These are phyloP conservation scores for Cladophialophora psammophila DNA, from an alignment of 2,329 filamentous ascomycete species.

Conservation along the genomic window DNA sequence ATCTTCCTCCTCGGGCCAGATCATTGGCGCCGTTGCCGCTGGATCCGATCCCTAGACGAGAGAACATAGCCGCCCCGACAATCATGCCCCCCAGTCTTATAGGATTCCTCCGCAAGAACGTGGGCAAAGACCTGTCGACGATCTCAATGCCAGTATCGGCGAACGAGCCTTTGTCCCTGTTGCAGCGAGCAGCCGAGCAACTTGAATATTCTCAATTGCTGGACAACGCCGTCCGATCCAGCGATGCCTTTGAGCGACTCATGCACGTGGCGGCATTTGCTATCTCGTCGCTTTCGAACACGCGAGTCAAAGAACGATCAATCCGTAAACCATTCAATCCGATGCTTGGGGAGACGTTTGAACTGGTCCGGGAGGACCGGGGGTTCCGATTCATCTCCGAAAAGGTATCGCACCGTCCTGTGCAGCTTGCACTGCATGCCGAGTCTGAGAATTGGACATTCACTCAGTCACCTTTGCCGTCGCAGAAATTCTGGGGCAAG, in stretches of 20 bases:
- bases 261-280: slow-evolving; percentile 90
- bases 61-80: slow-evolving; percentile 74
- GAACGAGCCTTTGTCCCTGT: slow-evolving; percentile 87
- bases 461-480: slow-evolving; percentile 83
- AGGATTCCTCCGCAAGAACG: slow-evolving; percentile 93
- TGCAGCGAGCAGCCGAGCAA: slow-evolving; percentile 89
- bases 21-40: slow-evolving; percentile 79
- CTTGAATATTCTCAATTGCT: slow-evolving; percentile 89
- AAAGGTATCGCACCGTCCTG: slow-evolving; percentile 91
- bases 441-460: slow-evolving; percentile 87
- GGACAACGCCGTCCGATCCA: slow-evolving; percentile 69
- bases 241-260: slow-evolving; percentile 72
- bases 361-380: slow-evolving; percentile 84
- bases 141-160: slow-evolving; percentile 98
- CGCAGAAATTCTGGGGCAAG: slow-evolving; percentile 99
- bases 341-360: slow-evolving; percentile 93
- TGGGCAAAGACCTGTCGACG: slow-evolving; percentile 94
- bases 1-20: slow-evolving; percentile 80
- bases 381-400: slow-evolving; percentile 93
- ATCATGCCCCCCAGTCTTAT: slow-evolving; percentile 88
- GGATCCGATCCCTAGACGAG: slow-evolving; percentile 69
- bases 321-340: slow-evolving; percentile 98
- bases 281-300: slow-evolving; percentile 81
- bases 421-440: slow-evolving; percentile 91
- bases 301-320: slow-evolving; percentile 84